A percentile compares a stretch with the other conserved stretches of the same genome.
phyloP scores from a whole-genome alignment of 148 eudicot species.

The Dianthus caryophyllus region DNA sequence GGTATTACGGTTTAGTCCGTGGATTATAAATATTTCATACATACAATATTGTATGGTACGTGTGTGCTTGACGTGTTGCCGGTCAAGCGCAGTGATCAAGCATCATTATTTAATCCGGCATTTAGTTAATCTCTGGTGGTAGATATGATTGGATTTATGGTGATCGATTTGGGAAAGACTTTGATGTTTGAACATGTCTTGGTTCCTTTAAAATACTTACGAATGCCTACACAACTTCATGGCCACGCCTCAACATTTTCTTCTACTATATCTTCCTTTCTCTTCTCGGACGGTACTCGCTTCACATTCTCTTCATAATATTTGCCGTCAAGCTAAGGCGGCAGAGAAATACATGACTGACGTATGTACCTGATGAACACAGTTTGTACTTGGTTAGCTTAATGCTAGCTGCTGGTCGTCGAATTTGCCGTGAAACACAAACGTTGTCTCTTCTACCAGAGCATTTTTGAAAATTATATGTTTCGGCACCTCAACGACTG shows the following conservation, averaged over 20 bases:
- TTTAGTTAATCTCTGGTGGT: slow-evolving; percentile 53
- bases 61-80: slow-evolving; percentile 99
- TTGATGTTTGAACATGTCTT: background rate
- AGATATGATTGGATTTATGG: slow-evolving; percentile 86
- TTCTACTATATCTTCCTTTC: slow-evolving; percentile 73
- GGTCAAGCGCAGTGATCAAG: slow-evolving; percentile 94
- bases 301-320: slow-evolving; percentile 72
- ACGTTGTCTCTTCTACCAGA: slow-evolving; percentile 94
- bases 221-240: background rate
- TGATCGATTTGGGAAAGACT: slow-evolving; percentile 53
- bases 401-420: slow-evolving; percentile 97
- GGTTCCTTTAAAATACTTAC: background rate
- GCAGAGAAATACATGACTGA: slow-evolving; percentile 98
- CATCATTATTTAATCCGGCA: slow-evolving; percentile 69
- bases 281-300: slow-evolving; percentile 73
- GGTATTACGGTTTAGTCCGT: slow-evolving; percentile 84
- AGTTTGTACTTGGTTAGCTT: slow-evolving; percentile 80
- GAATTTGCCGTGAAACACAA: slow-evolving; percentile 96
- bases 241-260: slow-evolving; percentile 91
- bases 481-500: slow-evolving; percentile 80
- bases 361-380: slow-evolving; percentile 85
- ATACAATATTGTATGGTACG: slow-evolving; percentile 70
- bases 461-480: slow-evolving; percentile 78
- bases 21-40: slow-evolving; percentile 70
- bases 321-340: slow-evolving; percentile 79